phyloP scores from a whole-genome alignment of 345 rosid genomes.

The Citrus reticulata region DNA sequence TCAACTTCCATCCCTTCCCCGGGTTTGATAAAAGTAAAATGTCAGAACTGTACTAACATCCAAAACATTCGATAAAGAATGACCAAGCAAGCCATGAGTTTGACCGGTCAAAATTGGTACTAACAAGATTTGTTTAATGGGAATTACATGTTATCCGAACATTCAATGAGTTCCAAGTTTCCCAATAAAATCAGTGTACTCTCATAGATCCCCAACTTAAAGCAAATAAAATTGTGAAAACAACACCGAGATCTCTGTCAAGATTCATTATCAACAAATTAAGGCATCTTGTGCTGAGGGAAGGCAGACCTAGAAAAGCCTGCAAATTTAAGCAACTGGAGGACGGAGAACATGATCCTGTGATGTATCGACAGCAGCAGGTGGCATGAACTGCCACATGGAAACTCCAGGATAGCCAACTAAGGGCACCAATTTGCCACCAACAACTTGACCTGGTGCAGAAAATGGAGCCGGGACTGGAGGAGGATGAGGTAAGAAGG shows the following conservation, averaged over 20 bases:
- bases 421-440: conserved; percentile 51
- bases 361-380: conserved; percentile 51
- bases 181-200: neutral
- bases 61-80: neutral
- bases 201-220: neutral
- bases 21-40: neutral
- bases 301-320: neutral
- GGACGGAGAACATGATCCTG: conserved; percentile 57
- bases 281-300: neutral
- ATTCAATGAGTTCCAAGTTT: conserved; percentile 1
- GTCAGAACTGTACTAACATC: neutral
- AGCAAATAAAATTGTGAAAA: conserved; percentile 3
- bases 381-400: conserved; percentile 63
- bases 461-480: conserved; percentile 37
- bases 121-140: neutral
- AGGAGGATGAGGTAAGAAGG: conserved; percentile 33
- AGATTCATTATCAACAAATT: conserved; percentile 1
- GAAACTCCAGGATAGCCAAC: conserved; percentile 53
- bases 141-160: neutral
- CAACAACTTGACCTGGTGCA: conserved; percentile 38
- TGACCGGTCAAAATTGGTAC: conserved; percentile 2
- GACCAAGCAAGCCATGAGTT: neutral
- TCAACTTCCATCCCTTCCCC: neutral
- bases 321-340: conserved; percentile 42
- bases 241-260: neutral